Evolutionary conservation across 192 early-diverging fungal species (phyloP).

Genomic region (Gonapodya prolifera): DNA sequence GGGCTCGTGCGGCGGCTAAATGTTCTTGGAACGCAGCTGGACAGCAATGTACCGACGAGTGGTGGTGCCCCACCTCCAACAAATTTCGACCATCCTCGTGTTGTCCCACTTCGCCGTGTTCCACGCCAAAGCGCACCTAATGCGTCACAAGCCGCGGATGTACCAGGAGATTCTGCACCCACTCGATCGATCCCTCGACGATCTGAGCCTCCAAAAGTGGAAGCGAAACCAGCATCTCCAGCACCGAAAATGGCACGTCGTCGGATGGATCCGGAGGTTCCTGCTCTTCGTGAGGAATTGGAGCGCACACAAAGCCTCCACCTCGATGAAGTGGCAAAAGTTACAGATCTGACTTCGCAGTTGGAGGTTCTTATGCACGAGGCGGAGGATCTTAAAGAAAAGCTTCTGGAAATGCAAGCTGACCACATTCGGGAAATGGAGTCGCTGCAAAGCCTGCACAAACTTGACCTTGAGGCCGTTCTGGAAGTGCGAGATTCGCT

Average conservation of each 20-base stretch:
- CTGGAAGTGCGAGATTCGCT: neutral
- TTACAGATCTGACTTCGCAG: neutral
- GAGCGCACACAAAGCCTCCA: neutral
- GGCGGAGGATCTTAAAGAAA: neutral
- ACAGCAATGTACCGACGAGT: neutral
- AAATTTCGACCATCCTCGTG: neutral
- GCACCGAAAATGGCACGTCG: neutral
- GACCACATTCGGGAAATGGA: neutral
- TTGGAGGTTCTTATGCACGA: neutral
- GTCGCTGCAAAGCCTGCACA: neutral
- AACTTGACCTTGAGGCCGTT: neutral
- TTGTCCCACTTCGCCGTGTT: neutral
- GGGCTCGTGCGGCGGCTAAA: neutral
- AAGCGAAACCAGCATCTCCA: neutral
- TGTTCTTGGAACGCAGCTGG: neutral
- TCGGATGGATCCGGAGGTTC: neutral
- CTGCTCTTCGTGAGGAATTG: neutral
- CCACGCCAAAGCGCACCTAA: neutral
- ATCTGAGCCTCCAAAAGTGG: neutral
- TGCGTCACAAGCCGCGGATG: neutral
- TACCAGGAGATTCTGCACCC: too few relatives aligned
- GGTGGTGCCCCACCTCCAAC: neutral
- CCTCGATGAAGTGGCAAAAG: neutral
- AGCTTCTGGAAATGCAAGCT: neutral
- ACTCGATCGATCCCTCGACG: neutral